Evolutionary conservation across 2,329 filamentous ascomycete genomes (phyloP).

Genomic region (Chrysoporthe cubensis): DNA sequence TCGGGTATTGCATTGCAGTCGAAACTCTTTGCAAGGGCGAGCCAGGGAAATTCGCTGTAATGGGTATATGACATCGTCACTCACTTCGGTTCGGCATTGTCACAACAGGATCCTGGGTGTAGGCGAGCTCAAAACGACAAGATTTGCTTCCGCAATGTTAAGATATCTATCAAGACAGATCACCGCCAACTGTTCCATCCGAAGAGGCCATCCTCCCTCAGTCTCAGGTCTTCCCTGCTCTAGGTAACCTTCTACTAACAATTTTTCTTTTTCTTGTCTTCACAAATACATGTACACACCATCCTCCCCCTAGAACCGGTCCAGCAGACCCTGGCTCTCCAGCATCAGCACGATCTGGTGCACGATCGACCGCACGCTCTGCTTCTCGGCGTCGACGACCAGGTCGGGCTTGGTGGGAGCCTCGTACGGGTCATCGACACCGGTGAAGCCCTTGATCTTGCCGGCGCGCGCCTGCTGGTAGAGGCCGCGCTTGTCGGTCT

Average conservation of each 20-base stretch:
- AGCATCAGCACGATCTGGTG: constrained; percentile 95
- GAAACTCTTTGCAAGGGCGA: too few species aligned
- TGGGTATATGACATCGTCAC: too few species aligned
- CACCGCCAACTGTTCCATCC: background rate
- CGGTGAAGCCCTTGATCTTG: constrained; percentile 97
- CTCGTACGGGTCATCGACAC: constrained; percentile 98
- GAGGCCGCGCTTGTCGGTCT: constrained; percentile 90
- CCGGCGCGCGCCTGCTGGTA: constrained; percentile 83
- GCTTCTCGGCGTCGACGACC: constrained; percentile 82
- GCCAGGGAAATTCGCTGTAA: too few species aligned
- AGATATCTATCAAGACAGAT: constrained; percentile 15
- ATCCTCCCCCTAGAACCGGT: constrained; percentile 56
- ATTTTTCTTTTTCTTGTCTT: background rate
- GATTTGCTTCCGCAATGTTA: background rate
- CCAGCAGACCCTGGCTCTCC: constrained; percentile 86
- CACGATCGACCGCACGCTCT: constrained; percentile 87
- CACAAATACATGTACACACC: background rate
- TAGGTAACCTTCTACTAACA: constrained; percentile 1
- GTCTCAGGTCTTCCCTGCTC: background rate
- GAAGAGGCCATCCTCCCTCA: background rate
- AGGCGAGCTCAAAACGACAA: background rate
- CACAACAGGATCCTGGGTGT: too few species aligned
- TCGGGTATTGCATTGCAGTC: too few species aligned
- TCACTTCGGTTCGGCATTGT: too few species aligned
- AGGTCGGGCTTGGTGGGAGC: constrained; percentile 78